These are phyloP conservation scores for Solanum chiquidenum DNA, from an alignment of 257 asterid genomes.

Conservation along the genomic window DNA sequence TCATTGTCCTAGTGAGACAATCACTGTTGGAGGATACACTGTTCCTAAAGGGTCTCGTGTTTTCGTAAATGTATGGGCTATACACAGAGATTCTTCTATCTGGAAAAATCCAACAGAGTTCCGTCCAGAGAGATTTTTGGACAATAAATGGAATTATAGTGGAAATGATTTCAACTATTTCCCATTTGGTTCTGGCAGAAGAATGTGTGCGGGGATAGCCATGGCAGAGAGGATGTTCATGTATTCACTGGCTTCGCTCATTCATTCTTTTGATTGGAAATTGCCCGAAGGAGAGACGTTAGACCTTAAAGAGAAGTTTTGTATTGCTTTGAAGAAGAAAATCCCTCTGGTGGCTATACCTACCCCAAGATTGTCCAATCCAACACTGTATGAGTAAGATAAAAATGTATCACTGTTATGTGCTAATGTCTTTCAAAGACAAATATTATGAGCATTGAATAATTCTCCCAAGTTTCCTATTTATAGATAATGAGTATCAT, in stretches of 20 bases:
- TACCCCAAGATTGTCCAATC: neutral
- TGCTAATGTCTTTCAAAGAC: neutral
- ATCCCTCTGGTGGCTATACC: neutral
- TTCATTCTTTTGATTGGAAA: neutral
- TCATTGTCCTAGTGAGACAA: neutral
- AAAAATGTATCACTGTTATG: neutral
- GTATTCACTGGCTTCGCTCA: neutral
- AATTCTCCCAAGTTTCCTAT: neutral
- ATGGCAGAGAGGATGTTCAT: neutral
- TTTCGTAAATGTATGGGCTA: neutral
- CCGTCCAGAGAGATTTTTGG: neutral
- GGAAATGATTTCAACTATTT: neutral
- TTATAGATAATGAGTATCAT: neutral
- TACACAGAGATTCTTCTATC: neutral
- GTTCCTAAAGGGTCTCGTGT: neutral
- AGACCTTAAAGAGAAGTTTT: neutral
- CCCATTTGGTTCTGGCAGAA: neutral
- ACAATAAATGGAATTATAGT: neutral
- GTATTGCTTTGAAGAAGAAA: neutral
- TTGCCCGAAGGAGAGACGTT: neutral
- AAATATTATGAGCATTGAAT: neutral
- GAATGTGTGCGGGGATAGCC: neutral
- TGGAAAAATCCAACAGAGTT: neutral
- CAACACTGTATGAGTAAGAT: neutral
- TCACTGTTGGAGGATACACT: neutral